Base-by-base conservation (phyloP, 148 eudicot species). In the Tetragonia tetragonoides region DNA sequence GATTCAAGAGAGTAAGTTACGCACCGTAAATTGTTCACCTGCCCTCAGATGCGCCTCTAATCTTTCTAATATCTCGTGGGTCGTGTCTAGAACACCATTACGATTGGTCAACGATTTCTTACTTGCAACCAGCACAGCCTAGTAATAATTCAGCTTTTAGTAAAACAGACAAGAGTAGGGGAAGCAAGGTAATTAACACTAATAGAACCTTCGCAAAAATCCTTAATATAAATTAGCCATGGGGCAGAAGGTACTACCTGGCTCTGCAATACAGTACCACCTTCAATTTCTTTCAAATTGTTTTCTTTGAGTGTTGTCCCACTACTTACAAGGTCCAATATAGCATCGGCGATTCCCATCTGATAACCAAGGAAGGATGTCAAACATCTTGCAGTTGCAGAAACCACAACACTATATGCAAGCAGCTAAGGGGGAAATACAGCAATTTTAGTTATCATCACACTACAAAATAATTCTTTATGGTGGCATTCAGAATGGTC, bases 311-410 rank as follows among this genome's bases (percentile, higher is more conserved):
- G 79, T 34, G 98, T 95, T 72, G 93, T 91, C 77, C 98, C 98
- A 73, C 98, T 95, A 79, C 98, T 89, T 77, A 95, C 98, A 80
- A 95, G 98, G 83, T 95, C 98, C 76, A 95, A 88, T 76, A 95
- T 95, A 74, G 98, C 98, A 87, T 95, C 98, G 70, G 98, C 97
- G 81, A 90, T 95, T 63, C 98, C 98, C 98, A 95, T 95, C 98
- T 95, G 73, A 44, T 64, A 72, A 41, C 49, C 20, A 80, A 77
- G 69, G 72, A 72, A 78, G 46, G 11, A 84, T 46, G 74, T 72
- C 40, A 47, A 78, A 79, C 12, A 51, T n/a, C 68, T 12, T 51
- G 75, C 47, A 41, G 37, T 12, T 51, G 75, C 47, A 41, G 37
- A 38, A 37, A 42, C 57, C 46, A 69, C 21, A 68, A 54, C 6